A percentile compares a stretch with the other conserved stretches of the same genome.
phyloP scores from a whole-genome alignment of 192 early-diverging fungal genomes.

The Fimicolochytrium jonesii region DNA sequence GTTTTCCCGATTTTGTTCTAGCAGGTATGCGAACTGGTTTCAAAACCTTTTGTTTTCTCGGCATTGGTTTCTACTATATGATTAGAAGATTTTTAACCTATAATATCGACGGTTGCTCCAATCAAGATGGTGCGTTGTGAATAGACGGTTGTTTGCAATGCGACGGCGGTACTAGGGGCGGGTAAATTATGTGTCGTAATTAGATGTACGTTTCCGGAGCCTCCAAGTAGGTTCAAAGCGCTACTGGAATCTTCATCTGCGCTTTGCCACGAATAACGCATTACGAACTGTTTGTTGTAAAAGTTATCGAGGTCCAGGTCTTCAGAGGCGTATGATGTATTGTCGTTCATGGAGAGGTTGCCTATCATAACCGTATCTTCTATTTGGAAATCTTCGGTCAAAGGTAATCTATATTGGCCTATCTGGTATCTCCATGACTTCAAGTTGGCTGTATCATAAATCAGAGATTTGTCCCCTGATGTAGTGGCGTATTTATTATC shows the following conservation, averaged over 20 bases:
- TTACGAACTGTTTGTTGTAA: background rate
- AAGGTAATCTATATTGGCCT: background rate
- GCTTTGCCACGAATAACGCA: background rate
- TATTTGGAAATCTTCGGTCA: background rate
- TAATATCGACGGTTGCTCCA: too few relatives aligned
- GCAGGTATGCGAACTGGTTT: too few relatives aligned
- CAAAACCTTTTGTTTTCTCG: too few relatives aligned
- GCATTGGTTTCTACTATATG: too few relatives aligned
- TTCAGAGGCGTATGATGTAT: background rate
- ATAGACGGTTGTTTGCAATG: too few relatives aligned
- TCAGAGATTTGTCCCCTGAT: background rate
- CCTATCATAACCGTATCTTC: background rate
- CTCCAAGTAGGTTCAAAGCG: background rate
- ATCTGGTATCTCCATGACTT: background rate
- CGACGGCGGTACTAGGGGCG: too few relatives aligned
- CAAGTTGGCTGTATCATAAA: background rate
- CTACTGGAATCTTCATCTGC: background rate
- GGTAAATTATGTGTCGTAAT: constrained; percentile 2
- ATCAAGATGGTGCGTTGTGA: too few relatives aligned
- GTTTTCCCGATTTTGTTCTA: too few relatives aligned
- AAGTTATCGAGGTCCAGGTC: constrained; percentile 3
- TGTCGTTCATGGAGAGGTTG: background rate
- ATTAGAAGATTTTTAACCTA: too few relatives aligned
- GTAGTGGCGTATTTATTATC: background rate
- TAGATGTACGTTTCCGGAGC: background rate